Percentiles rank a stretch among this genome's conserved stretches.
phyloP scores from a whole-genome alignment of 306 rosid species.

The Cucurbita maxima region DNA sequence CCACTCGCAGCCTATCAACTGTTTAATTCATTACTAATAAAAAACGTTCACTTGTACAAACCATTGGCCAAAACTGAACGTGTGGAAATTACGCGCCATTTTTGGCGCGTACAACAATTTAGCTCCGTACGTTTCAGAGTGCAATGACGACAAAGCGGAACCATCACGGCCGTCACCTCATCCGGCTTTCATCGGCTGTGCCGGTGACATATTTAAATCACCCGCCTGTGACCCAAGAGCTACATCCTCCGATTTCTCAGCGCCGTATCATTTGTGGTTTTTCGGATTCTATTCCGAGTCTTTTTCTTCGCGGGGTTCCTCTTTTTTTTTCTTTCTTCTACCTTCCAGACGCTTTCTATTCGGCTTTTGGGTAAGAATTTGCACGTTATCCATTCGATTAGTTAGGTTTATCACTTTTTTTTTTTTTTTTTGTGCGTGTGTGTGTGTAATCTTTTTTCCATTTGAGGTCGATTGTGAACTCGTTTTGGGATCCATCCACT shows the following conservation, averaged over 20 bases:
- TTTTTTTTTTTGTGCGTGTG: not conserved
- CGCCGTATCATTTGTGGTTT: constrained; percentile 9
- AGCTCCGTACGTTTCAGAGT: not conserved
- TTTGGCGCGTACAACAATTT: not conserved
- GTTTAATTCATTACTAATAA: not conserved
- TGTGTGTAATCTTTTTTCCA: not conserved
- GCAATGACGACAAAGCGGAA: not conserved
- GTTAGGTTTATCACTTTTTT: not conserved
- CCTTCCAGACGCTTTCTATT: not conserved
- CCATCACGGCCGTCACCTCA: not conserved
- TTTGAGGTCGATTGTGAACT: not conserved
- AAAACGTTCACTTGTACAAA: not conserved
- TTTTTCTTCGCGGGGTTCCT: not conserved
- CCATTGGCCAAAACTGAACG: not conserved
- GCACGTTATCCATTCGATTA: not conserved
- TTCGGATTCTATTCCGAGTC: constrained; percentile 18
- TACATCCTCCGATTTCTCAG: constrained; percentile 9
- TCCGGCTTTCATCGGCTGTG: constrained; percentile 1
- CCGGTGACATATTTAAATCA: constrained; percentile 46
- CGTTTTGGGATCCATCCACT: not conserved
- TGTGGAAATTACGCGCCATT: not conserved
- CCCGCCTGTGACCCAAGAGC: constrained; percentile 18
- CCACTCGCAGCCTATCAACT: not conserved
- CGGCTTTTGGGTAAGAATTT: not conserved
- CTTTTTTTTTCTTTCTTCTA: not conserved